These are phyloP conservation scores for Arthrobotrys conoides DNA, from an alignment of 2,329 filamentous ascomycete genomes.

Conservation along the genomic window DNA sequence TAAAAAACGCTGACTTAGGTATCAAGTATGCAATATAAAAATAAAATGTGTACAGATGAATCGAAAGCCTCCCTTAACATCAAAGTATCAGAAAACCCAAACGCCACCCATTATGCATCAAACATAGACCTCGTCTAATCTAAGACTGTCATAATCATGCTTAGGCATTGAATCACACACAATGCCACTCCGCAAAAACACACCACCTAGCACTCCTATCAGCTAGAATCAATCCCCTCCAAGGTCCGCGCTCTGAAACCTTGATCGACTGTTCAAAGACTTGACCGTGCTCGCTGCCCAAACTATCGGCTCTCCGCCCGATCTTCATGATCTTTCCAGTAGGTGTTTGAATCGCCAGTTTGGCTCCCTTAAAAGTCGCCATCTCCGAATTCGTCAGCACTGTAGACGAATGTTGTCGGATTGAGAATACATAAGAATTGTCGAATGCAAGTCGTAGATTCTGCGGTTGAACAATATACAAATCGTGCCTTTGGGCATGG, in stretches of 20 bases:
- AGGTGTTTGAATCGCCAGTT: conserved; percentile 93
- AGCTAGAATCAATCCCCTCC: conserved; percentile 84
- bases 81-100: conserved; percentile 23
- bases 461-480: conserved; percentile 97
- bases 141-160: conserved; percentile 34
- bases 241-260: conserved; percentile 83
- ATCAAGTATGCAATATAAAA: conserved; percentile 60
- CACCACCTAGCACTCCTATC: conserved; percentile 89
- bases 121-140: conserved; percentile 24
- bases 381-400: conserved; percentile 67
- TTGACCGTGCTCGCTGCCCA: conserved; percentile 70
- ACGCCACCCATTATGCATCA: conserved; percentile 34
- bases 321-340: conserved; percentile 93
- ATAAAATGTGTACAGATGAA: conserved; percentile 59
- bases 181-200: conserved; percentile 90
- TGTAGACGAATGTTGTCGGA: conserved; percentile 88
- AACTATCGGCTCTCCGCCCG: conserved; percentile 81
- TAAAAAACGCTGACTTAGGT: conserved; percentile 64
- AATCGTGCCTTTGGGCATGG: conserved; percentile 95
- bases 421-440: conserved; percentile 97
- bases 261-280: conserved; percentile 94
- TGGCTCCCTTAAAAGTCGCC: conserved; percentile 80
- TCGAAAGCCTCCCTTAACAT: conserved; percentile 38
- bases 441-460: conserved; percentile 89
- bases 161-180: conserved; percentile 66